phyloP scores from a whole-genome alignment of 495 filamentous ascomycete species.

The Aspergillus carlsbadensis region DNA sequence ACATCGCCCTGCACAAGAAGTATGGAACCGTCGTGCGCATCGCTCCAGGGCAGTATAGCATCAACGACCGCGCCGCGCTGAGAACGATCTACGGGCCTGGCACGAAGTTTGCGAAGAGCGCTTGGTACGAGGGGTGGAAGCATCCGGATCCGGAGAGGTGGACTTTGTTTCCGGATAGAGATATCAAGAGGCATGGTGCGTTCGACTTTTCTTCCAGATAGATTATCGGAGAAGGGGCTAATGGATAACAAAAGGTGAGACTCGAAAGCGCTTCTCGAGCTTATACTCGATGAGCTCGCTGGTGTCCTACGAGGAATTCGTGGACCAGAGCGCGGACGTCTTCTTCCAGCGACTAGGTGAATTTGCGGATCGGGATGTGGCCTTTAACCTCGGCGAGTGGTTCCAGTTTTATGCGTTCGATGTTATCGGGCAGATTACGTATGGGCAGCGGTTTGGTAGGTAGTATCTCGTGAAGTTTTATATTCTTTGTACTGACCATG shows the following conservation, averaged over 20 bases:
- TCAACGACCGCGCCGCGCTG: slow-evolving; percentile 41
- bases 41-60: slow-evolving; percentile 51
- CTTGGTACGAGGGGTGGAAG: slow-evolving; percentile 41
- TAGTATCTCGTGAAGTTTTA: neutral
- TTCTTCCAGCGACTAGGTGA: slow-evolving; percentile 46
- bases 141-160: slow-evolving; percentile 33
- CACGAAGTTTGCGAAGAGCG: slow-evolving; percentile 39
- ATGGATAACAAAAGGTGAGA: slow-evolving; percentile 24
- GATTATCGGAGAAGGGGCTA: neutral
- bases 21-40: slow-evolving; percentile 47
- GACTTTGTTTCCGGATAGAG: slow-evolving; percentile 42
- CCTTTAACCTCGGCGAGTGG: slow-evolving; percentile 51
- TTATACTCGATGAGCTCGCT: slow-evolving; percentile 54
- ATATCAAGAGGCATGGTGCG: slow-evolving; percentile 42
- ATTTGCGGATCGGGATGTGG: slow-evolving; percentile 29
- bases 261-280: slow-evolving; percentile 39
- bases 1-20: slow-evolving; percentile 43
- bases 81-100: slow-evolving; percentile 46
- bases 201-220: neutral
- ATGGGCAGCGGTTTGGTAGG: slow-evolving; percentile 55
- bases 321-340: slow-evolving; percentile 50
- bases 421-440: slow-evolving; percentile 67
- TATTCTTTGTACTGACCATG: neutral
- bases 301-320: slow-evolving; percentile 54
- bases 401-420: slow-evolving; percentile 61